phyloP scores from a whole-genome alignment of 2,329 filamentous ascomycete genomes.

The Cladorrhinum sp. region DNA sequence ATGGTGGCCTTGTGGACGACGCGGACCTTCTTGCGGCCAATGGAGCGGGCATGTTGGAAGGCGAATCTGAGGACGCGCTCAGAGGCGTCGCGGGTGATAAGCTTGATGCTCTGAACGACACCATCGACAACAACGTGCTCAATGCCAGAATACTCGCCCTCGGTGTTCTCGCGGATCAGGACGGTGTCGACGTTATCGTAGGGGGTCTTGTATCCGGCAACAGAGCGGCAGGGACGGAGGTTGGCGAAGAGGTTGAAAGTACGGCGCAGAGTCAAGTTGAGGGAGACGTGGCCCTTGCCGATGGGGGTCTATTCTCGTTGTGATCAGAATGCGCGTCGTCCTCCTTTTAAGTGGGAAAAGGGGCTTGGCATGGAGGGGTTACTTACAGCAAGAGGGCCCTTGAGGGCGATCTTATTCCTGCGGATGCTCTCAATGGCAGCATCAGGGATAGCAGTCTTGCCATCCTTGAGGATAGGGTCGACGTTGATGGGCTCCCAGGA shows the following conservation, averaged over 20 bases:
- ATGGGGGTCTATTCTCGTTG: constrained; percentile 68
- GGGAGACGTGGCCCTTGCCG: constrained; percentile 97
- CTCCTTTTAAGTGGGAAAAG: neutral
- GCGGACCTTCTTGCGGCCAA: constrained; percentile 94
- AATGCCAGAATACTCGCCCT: constrained; percentile 99
- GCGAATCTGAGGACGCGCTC: constrained; percentile 96
- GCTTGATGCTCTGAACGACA: constrained; percentile 99
- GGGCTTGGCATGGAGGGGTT: neutral
- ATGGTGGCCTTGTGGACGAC: constrained; percentile 99
- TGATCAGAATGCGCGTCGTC: constrained; percentile 20
- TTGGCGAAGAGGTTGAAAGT: constrained; percentile 99
- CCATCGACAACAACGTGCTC: constrained; percentile 98
- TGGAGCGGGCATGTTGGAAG: constrained; percentile 93
- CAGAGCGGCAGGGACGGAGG: constrained; percentile 93
- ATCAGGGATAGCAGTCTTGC: constrained; percentile 92
- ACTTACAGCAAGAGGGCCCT: constrained; percentile 91
- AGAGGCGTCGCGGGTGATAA: constrained; percentile 91
- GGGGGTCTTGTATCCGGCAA: constrained; percentile 96
- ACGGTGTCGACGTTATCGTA: constrained; percentile 97
- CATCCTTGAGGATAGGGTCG: constrained; percentile 87
- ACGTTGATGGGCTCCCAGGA: constrained; percentile 98
- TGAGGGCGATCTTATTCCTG: constrained; percentile 95
- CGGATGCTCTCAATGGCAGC: constrained; percentile 90
- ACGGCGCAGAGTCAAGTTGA: constrained; percentile 96
- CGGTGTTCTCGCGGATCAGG: constrained; percentile 98